These are phyloP conservation scores for Aegilops umbellulata DNA, from an alignment of 176 grass and related monocot species.

Conservation along the genomic window DNA sequence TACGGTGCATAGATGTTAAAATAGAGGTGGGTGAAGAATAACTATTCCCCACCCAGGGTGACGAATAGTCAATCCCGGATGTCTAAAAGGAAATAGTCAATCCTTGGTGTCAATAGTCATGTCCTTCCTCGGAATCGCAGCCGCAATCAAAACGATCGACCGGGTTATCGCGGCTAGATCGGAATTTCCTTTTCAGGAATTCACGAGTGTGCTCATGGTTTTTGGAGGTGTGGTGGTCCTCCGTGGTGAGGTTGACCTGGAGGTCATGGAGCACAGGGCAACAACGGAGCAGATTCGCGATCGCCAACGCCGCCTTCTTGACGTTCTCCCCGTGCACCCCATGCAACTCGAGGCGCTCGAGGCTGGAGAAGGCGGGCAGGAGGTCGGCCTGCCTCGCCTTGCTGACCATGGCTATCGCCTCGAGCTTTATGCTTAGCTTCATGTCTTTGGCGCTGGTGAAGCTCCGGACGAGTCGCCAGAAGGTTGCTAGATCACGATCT, in stretches of 20 bases:
- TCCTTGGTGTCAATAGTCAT: too few species aligned
- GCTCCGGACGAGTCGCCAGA: too few species aligned
- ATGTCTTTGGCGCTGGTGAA: background rate
- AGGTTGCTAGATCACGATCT: too few species aligned
- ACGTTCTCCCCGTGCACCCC: background rate
- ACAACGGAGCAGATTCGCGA: background rate
- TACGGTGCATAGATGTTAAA: too few species aligned
- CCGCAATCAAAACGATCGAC: background rate
- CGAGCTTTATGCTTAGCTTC: background rate
- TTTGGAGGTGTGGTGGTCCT: background rate
- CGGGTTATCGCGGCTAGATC: background rate
- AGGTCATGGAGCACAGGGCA: background rate
- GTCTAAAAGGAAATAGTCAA: too few species aligned
- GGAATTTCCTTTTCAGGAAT: background rate
- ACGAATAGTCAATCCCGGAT: too few species aligned
- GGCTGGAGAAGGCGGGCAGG: background rate
- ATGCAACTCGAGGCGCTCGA: background rate
- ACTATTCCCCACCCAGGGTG: too few species aligned
- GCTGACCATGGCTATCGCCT: background rate
- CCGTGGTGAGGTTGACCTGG: background rate
- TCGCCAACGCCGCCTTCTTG: background rate
- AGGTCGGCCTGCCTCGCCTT: background rate
- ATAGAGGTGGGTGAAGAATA: too few species aligned
- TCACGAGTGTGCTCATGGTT: background rate
- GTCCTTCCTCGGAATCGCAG: background rate